Base-by-base conservation (phyloP, 352 stramenopile genomes). In the Phytophthora quininea region DNA sequence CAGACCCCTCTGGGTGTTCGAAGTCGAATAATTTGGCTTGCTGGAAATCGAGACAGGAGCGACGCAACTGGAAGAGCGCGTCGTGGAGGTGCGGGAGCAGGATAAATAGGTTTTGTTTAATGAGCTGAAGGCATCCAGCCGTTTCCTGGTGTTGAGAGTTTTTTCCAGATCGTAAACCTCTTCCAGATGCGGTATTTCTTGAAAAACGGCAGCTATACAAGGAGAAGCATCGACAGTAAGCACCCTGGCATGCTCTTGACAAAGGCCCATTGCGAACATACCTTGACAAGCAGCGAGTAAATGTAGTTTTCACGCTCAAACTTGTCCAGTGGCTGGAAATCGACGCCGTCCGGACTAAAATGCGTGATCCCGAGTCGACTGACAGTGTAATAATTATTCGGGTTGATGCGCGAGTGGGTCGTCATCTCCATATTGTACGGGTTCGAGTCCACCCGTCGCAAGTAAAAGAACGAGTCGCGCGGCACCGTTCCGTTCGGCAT, bases 241-340 rank as follows among this genome's bases (percentile, higher is more conserved):
- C 48, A 52, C 43, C 12, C 27, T 35, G 14, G 2, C 48, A 51
- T 3, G n/a, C 11, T 7, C 42, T 58, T 46, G 19, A 27, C 31
- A 50, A 30, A 8, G 14, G 59, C 24, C 9, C 45, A 45, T 14
- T 5, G 31, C 50, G 27, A 9, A 1, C 76, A 9, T 74, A 91
- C 84, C 82, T 88, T 83, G 43, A 91, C 59, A 4, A 94, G 74
- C 38, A 92, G 74, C 8, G 84, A 89, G 62, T 97, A 98, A 57
- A 98, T 76, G 42, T 90, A 90, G 65, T 96, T 96, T 62, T 98
- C 95, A 24, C 89, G 80, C 56, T 98, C 95, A 71, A 96, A 98
- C 50, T 80, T 84, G 49, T 94, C 78, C 45, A 98, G 76, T 19
- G 85, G 58, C 11, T 93, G 86, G 62, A 98, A 98, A n/a, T 97